Percentiles rank a stretch among this genome's conserved stretches.
Evolutionary conservation across 2,329 filamentous ascomycete species (phyloP).

Genomic region (Epichloe coenophiala): DNA sequence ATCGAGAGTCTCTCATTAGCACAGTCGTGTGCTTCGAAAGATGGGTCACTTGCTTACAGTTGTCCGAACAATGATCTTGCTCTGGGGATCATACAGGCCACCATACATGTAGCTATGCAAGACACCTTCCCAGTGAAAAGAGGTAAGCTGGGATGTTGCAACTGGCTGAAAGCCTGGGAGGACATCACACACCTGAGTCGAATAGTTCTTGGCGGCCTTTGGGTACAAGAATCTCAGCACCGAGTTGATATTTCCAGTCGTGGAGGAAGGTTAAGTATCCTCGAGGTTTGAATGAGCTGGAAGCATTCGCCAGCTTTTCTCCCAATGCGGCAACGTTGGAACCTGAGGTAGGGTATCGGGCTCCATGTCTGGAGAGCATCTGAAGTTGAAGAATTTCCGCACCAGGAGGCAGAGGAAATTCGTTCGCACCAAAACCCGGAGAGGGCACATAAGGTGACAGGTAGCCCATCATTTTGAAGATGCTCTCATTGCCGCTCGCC

Average conservation of each 20-base stretch:
- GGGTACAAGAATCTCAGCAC: slow-evolving; percentile 57
- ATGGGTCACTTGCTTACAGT: slow-evolving; percentile 29
- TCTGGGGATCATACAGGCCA: slow-evolving; percentile 55
- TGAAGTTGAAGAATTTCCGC: slow-evolving; percentile 56
- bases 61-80: slow-evolving; percentile 60
- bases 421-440: slow-evolving; percentile 60
- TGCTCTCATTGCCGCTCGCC: slow-evolving; percentile 43
- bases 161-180: background rate
- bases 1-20: slow-evolving; percentile 6
- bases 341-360: slow-evolving; percentile 55
- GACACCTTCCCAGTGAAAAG: slow-evolving; percentile 30
- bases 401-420: slow-evolving; percentile 53
- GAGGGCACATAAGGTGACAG: slow-evolving; percentile 58
- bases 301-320: slow-evolving; percentile 40
- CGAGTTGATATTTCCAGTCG: slow-evolving; percentile 55
- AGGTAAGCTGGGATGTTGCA: background rate
- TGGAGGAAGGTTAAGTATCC: slow-evolving; percentile 53
- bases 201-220: slow-evolving; percentile 62
- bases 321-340: slow-evolving; percentile 43
- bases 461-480: slow-evolving; percentile 56
- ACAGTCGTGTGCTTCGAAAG: background rate
- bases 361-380: slow-evolving; percentile 62
- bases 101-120: slow-evolving; percentile 63
- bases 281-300: slow-evolving; percentile 39
- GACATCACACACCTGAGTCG: slow-evolving; percentile 34